A percentile compares a stretch with the other conserved stretches of the same genome.
Conservation (phyloP, 768 basidiomycete genomes). For the Tricholoma sp. region DNA sequence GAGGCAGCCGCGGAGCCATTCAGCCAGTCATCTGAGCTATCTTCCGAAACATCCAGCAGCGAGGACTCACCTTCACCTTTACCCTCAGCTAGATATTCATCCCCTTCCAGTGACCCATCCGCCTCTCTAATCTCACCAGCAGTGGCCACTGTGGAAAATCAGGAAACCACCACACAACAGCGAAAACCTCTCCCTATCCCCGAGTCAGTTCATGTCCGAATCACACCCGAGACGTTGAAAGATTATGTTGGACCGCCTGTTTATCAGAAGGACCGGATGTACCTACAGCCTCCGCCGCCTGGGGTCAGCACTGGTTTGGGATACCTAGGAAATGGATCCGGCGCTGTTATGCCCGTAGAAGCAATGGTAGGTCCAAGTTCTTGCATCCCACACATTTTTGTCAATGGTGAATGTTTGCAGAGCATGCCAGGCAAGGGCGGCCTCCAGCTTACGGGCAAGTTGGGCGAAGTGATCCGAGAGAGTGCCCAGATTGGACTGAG, state of each 20-base stretch:
- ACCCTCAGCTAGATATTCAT: slow-evolving; percentile 5
- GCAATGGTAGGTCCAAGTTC: slow-evolving; percentile 59
- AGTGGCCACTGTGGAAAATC: slow-evolving; percentile 19
- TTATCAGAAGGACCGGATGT: slow-evolving; percentile 94
- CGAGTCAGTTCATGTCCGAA: slow-evolving; percentile 66
- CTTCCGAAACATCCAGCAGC: slow-evolving; percentile 4
- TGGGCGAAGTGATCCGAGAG: slow-evolving; percentile 97
- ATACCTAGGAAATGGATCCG: slow-evolving; percentile 93
- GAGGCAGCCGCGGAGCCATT: slow-evolving; percentile 6
- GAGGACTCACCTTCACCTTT: slow-evolving; percentile 3
- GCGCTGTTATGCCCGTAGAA: slow-evolving; percentile 96
- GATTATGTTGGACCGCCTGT: slow-evolving; percentile 96
- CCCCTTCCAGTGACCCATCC: slow-evolving; percentile 10
- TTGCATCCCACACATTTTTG: no score
- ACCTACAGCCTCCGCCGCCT: slow-evolving; percentile 71
- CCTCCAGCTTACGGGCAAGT: slow-evolving; percentile 91
- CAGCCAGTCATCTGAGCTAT: neutral
- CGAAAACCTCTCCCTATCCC: slow-evolving; percentile 83
- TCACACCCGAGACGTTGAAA: slow-evolving; percentile 85
- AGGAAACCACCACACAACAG: slow-evolving; percentile 68
- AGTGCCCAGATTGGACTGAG: slow-evolving; percentile 92
- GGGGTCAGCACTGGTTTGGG: slow-evolving; percentile 95
- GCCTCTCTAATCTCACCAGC: slow-evolving; percentile 13
- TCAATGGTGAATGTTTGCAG: slow-evolving; percentile 31
- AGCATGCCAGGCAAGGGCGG: slow-evolving; percentile 95